Percentiles rank a stretch among this genome's conserved stretches.
Evolutionary conservation across 83 land plant genomes (phyloP).

Genomic region (Larix sibirica): DNA sequence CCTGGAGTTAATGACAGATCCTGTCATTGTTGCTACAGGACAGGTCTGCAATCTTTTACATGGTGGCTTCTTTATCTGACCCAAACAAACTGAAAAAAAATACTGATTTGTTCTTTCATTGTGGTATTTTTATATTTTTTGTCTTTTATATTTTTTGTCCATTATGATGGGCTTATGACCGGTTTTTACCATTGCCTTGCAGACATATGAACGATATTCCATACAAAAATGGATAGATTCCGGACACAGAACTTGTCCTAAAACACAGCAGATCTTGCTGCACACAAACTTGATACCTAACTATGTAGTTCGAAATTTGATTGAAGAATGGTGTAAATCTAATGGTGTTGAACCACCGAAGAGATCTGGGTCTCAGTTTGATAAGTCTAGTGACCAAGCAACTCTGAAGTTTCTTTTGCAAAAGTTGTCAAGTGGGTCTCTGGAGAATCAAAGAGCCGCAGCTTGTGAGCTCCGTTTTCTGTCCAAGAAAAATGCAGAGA

Average conservation of each 20-base stretch:
- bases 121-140: no score
- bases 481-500: slow-evolving; percentile 40
- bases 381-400: not conserved
- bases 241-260: slow-evolving; percentile 62
- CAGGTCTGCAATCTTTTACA: slow-evolving; percentile 25
- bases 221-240: slow-evolving; percentile 67
- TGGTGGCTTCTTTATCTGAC: no score
- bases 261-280: slow-evolving; percentile 49
- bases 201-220: slow-evolving; percentile 71
- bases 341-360: slow-evolving; percentile 40
- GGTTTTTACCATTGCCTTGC: not conserved
- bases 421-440: slow-evolving; percentile 28
- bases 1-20: slow-evolving; percentile 57
- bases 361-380: slow-evolving; percentile 6
- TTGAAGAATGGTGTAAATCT: slow-evolving; percentile 63
- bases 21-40: slow-evolving; percentile 62
- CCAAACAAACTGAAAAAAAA: no score
- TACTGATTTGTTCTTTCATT: no score
- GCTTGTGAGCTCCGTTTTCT: slow-evolving; percentile 52
- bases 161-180: no score
- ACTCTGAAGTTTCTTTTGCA: slow-evolving; percentile 25
- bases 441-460: slow-evolving; percentile 27
- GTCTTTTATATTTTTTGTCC: no score
- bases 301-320: slow-evolving; percentile 53
- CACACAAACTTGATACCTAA: slow-evolving; percentile 60